Conservation (phyloP, 2,329 filamentous ascomycete species). For the Fulvia fulva region DNA sequence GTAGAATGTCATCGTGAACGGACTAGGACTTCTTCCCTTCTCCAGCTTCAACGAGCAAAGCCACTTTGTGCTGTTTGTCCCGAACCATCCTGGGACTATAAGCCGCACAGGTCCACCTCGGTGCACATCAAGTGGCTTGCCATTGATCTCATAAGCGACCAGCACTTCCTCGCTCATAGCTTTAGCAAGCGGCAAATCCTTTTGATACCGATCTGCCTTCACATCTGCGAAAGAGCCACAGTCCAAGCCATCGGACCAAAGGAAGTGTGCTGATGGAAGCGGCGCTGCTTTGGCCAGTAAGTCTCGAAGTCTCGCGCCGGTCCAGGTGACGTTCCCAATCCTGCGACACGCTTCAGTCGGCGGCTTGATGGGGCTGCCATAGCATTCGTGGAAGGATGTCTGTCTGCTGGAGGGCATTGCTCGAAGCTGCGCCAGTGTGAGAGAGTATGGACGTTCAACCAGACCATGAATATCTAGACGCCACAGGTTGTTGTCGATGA, state of each 20-base stretch:
- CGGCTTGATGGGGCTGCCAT: conserved; percentile 33
- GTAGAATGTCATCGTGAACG: conserved; percentile 31
- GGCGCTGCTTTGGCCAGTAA: conserved; percentile 25
- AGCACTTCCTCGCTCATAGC: conserved; percentile 27
- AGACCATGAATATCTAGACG: conserved; percentile 32
- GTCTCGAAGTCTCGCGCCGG: conserved; percentile 29
- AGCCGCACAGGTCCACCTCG: conserved; percentile 32
- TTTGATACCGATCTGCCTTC: conserved; percentile 31
- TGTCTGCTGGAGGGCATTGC: conserved; percentile 26
- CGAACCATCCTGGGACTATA: conserved; percentile 34
- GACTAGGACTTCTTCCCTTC: conserved; percentile 20
- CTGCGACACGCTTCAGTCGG: conserved; percentile 30
- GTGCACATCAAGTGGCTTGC: conserved; percentile 19
- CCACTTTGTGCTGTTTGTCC: conserved; percentile 35
- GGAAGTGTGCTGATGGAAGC: conserved; percentile 14
- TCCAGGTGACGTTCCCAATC: conserved; percentile 36
- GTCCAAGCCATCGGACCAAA: conserved; percentile 34
- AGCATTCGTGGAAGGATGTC: conserved; percentile 37
- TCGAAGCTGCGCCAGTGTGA: conserved; percentile 28
- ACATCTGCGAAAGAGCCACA: conserved; percentile 26
- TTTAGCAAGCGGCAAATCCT: conserved; percentile 31
- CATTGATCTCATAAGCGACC: conserved; percentile 31
- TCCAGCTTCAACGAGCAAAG: conserved; percentile 26
- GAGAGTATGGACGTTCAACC: conserved; percentile 27
- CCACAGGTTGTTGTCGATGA: conserved; percentile 30